phyloP scores from a whole-genome alignment of 495 filamentous ascomycete genomes.

The Aspergillus coremiiformis region DNA sequence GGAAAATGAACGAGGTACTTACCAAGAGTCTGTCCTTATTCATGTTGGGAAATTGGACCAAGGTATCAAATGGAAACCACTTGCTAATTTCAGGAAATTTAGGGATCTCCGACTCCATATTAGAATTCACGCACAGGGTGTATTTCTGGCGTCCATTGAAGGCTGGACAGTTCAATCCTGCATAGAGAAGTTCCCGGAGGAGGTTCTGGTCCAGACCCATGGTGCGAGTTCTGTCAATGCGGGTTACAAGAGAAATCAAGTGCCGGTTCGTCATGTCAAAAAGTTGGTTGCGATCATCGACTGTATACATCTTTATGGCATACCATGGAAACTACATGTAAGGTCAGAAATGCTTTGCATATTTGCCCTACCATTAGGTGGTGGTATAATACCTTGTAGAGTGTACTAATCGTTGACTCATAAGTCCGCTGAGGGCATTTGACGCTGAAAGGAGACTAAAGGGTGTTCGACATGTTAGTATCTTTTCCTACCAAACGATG shows the following conservation, averaged over 20 bases:
- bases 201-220: slow-evolving; percentile 47
- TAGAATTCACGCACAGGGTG: slow-evolving; percentile 18
- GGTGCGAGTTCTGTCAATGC: slow-evolving; percentile 24
- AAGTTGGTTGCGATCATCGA: slow-evolving; percentile 53
- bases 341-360: not conserved
- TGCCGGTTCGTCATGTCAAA: slow-evolving; percentile 46
- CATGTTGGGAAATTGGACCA: slow-evolving; percentile 24
- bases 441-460: slow-evolving; percentile 54
- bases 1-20: not conserved
- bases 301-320: slow-evolving; percentile 51
- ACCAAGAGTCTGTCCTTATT: slow-evolving; percentile 26
- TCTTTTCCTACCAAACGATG: not conserved
- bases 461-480: slow-evolving; percentile 6
- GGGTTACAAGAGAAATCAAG: slow-evolving; percentile 36
- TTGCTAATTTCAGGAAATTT: slow-evolving; percentile 17
- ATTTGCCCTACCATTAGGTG: not conserved
- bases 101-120: slow-evolving; percentile 13
- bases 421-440: slow-evolving; percentile 65
- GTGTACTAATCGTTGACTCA: slow-evolving; percentile 66
- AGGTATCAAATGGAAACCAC: slow-evolving; percentile 33
- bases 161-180: slow-evolving; percentile 53
- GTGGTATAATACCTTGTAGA: slow-evolving; percentile 51
- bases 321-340: slow-evolving; percentile 59
- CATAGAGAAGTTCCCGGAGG: slow-evolving; percentile 48
- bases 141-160: slow-evolving; percentile 55